These are phyloP conservation scores for Candida chauliodis DNA, from an alignment of 805 yeast genomes.

Conservation along the genomic window DNA sequence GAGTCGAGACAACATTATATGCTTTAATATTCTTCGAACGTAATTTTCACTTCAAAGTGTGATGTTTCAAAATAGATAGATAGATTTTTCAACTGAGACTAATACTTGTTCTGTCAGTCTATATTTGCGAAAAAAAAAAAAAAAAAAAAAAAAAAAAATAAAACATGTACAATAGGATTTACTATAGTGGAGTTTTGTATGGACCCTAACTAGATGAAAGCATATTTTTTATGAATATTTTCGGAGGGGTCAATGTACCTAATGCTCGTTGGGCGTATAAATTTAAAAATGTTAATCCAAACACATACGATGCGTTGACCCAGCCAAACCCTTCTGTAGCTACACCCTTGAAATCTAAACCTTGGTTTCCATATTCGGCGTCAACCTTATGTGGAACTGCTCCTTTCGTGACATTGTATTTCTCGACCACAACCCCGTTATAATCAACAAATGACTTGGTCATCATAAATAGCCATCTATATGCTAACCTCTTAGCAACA, in stretches of 20 bases:
- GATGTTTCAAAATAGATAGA: too few relatives aligned
- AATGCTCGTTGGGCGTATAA: conserved; percentile 69
- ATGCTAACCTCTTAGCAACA: conserved; percentile 67
- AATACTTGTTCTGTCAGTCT: too few relatives aligned
- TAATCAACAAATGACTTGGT: conserved; percentile 87
- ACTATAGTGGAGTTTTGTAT: too few relatives aligned
- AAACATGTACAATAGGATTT: not conserved
- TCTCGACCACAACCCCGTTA: conserved; percentile 93
- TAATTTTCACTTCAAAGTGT: too few relatives aligned
- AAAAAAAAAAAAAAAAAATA: conserved; percentile 1
- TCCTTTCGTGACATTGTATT: conserved; percentile 82
- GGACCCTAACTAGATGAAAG: conserved; percentile 27
- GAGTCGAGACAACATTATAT: conserved; percentile 2
- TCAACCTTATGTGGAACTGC: conserved; percentile 87
- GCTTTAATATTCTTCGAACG: not conserved
- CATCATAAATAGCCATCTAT: conserved; percentile 88
- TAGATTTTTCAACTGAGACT: too few relatives aligned
- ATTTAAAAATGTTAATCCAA: conserved; percentile 68
- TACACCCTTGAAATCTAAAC: conserved; percentile 86
- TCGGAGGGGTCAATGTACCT: conserved; percentile 76
- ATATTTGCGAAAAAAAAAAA: not conserved
- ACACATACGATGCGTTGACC: conserved; percentile 85
- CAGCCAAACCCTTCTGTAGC: conserved; percentile 97
- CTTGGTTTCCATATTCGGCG: conserved; percentile 97
- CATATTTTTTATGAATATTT: conserved; percentile 51